Percentiles rank a stretch among this genome's conserved stretches.
These are phyloP conservation scores for Colletotrichum sp. DNA, from an alignment of 2,329 filamentous ascomycete species.

Conservation along the genomic window DNA sequence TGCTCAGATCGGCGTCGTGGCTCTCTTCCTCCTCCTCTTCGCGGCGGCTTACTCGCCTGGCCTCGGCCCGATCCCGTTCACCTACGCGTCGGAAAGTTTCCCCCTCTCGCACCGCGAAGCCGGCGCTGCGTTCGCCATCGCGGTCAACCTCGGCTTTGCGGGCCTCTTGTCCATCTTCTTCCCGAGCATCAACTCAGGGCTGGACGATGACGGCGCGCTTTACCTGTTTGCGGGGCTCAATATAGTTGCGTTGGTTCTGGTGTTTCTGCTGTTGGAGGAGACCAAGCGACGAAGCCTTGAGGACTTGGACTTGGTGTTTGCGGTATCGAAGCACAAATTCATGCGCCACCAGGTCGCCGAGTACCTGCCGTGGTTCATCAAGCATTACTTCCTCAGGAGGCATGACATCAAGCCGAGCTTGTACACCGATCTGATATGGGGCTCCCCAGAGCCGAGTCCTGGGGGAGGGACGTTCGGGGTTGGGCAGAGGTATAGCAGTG, in stretches of 20 bases:
- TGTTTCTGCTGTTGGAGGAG: slow-evolving; percentile 50
- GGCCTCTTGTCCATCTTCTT: slow-evolving; percentile 50
- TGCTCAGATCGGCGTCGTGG: slow-evolving; percentile 33
- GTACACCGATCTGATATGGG: slow-evolving; percentile 38
- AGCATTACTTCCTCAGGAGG: slow-evolving; percentile 27
- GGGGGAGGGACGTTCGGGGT: neutral
- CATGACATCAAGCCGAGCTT: slow-evolving; percentile 31
- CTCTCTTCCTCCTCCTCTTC: slow-evolving; percentile 45
- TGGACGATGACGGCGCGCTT: slow-evolving; percentile 39
- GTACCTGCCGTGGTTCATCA: slow-evolving; percentile 41
- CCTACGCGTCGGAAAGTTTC: slow-evolving; percentile 55
- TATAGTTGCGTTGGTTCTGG: slow-evolving; percentile 47
- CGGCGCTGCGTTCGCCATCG: slow-evolving; percentile 53
- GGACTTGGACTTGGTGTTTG: slow-evolving; percentile 45
- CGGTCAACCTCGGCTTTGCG: slow-evolving; percentile 52
- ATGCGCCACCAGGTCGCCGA: slow-evolving; percentile 36
- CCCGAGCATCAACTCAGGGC: slow-evolving; percentile 31
- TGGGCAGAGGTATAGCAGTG: neutral
- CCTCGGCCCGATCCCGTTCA: slow-evolving; percentile 53
- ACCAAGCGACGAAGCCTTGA: slow-evolving; percentile 45
- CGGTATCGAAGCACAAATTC: slow-evolving; percentile 41
- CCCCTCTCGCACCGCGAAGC: slow-evolving; percentile 54
- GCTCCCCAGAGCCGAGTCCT: neutral
- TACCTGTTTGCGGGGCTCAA: slow-evolving; percentile 54
- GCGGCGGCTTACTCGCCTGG: slow-evolving; percentile 46